Conservation (phyloP, 441 rosid genomes). For the Biscutella auriculata region DNA sequence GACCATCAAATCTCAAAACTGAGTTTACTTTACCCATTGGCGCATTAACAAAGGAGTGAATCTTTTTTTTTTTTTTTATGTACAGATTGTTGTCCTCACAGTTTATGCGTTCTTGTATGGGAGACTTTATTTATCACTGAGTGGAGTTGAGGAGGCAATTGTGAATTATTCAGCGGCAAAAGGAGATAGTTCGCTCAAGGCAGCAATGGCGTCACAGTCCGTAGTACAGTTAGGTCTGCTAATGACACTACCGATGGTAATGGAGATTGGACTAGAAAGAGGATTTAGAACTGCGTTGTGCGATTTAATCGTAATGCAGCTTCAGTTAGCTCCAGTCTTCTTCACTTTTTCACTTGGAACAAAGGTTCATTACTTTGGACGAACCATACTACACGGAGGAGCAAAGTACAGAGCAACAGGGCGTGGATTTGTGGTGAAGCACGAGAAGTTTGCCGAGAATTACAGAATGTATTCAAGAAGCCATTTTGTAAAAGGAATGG, state of each 20-base stretch:
- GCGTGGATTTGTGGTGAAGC: slow-evolving; percentile 87
- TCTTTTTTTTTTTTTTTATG: not conserved
- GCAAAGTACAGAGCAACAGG: slow-evolving; percentile 97
- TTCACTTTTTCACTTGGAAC: slow-evolving; percentile 98
- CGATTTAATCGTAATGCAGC: slow-evolving; percentile 82
- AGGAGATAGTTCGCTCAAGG: slow-evolving; percentile 59
- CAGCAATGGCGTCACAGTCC: slow-evolving; percentile 90
- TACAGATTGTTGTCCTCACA: slow-evolving; percentile 65
- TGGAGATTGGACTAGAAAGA: slow-evolving; percentile 94
- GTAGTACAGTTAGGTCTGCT: slow-evolving; percentile 78
- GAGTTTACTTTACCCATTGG: not conserved
- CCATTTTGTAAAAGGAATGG: slow-evolving; percentile 82
- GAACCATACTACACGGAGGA: slow-evolving; percentile 88
- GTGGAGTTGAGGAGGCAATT: slow-evolving; percentile 84
- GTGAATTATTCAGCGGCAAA: slow-evolving; percentile 46
- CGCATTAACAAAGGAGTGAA: not conserved
- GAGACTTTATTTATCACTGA: slow-evolving; percentile 66
- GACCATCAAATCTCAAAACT: not conserved
- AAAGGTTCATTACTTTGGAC: slow-evolving; percentile 72
- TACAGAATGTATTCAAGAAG: slow-evolving; percentile 93
- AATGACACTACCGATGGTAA: slow-evolving; percentile 80
- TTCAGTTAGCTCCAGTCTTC: slow-evolving; percentile 83
- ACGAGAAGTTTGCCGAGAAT: slow-evolving; percentile 93
- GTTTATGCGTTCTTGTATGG: slow-evolving; percentile 77
- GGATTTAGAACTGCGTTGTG: slow-evolving; percentile 82